phyloP scores from a whole-genome alignment of 495 filamentous ascomycete genomes.

The Trichoderma erinaceum region DNA sequence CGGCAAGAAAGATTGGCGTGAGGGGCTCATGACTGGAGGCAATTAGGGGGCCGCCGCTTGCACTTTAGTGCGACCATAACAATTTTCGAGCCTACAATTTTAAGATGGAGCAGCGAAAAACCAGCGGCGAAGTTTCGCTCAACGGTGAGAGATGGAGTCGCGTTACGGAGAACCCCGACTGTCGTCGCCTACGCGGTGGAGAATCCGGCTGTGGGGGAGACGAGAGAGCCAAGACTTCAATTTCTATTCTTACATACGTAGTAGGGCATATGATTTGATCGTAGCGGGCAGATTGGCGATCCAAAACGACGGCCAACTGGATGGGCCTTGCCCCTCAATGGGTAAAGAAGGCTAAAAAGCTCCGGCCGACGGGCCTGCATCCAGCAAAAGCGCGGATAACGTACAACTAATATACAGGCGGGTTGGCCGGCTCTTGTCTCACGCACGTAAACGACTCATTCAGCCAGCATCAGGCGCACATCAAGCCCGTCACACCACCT shows the following conservation, averaged over 20 bases:
- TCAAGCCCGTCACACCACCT: background rate
- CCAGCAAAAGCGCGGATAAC: background rate
- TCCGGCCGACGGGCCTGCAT: background rate
- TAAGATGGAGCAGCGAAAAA: background rate
- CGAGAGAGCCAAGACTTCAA: background rate
- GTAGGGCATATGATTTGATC: background rate
- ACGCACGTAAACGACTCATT: background rate
- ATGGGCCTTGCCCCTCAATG: background rate
- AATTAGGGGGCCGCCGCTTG: background rate
- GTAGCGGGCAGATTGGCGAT: background rate
- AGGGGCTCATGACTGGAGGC: background rate
- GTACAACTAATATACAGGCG: too few species aligned
- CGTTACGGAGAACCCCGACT: background rate
- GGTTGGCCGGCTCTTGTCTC: too few species aligned
- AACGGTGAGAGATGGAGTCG: constrained; percentile 4
- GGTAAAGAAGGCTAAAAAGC: background rate
- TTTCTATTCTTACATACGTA: background rate
- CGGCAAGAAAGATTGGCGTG: background rate
- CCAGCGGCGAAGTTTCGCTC: constrained; percentile 4
- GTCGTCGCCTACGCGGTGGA: constrained; percentile 7
- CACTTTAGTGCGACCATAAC: background rate
- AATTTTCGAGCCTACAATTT: background rate
- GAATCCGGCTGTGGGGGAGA: background rate
- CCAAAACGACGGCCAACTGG: background rate
- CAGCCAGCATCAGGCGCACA: background rate